Evolutionary conservation across 2,329 filamentous ascomycete genomes (phyloP).

Genomic region (Helicocarpus griseus): DNA sequence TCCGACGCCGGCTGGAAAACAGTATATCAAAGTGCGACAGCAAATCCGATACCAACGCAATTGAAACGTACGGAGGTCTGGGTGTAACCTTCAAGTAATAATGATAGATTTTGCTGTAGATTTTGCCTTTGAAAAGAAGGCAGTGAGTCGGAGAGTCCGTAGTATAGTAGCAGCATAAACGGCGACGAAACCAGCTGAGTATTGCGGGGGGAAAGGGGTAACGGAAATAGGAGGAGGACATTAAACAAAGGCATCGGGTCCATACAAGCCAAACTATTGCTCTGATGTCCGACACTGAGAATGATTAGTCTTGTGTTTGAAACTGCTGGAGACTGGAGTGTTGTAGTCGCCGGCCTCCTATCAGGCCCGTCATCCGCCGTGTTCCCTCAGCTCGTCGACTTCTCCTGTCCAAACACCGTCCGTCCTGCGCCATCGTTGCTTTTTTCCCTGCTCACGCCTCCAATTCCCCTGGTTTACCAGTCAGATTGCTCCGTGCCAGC

Average conservation of each 20-base stretch:
- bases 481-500: neutral
- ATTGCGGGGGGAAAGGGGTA: neutral
- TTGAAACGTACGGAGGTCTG: too few species aligned
- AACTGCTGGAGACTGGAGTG: neutral
- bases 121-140: too few species aligned
- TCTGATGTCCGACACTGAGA: neutral
- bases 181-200: too few species aligned
- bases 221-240: neutral
- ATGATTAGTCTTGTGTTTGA: too few species aligned
- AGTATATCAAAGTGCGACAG: too few species aligned
- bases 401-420: neutral
- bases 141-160: too few species aligned
- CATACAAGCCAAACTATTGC: neutral
- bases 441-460: neutral
- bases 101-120: too few species aligned
- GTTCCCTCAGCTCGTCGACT: neutral
- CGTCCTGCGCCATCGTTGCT: neutral
- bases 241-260: neutral
- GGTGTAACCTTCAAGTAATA: too few species aligned
- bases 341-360: neutral
- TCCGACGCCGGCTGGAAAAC: neutral
- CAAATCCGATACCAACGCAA: too few species aligned
- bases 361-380: neutral
- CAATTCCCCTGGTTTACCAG: neutral
- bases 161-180: too few species aligned